A percentile compares a stretch with the other conserved stretches of the same genome.
Evolutionary conservation across 805 yeast species (phyloP).

Genomic region (Kluyveromyces dobzhanskii): DNA sequence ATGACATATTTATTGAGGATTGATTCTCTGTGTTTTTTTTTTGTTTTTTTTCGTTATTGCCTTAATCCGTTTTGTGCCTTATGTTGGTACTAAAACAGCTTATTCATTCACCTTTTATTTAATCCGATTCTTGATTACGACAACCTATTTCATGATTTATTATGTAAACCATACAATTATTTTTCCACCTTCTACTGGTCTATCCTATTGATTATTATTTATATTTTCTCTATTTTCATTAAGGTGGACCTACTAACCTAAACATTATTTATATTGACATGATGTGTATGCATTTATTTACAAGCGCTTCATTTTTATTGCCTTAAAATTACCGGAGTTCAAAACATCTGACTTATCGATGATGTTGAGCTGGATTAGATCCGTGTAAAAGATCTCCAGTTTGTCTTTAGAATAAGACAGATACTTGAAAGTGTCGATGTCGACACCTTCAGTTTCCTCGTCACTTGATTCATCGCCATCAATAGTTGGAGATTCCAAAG

Average conservation of each 20-base stretch:
- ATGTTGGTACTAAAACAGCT: too few relatives aligned
- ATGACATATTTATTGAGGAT: too few relatives aligned
- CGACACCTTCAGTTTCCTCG: conserved; percentile 27
- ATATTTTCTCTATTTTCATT: neutral
- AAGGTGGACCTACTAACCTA: neutral
- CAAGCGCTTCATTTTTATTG: neutral
- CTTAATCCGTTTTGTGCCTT: too few relatives aligned
- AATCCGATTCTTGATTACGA: too few relatives aligned
- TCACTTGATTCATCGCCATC: conserved; percentile 22
- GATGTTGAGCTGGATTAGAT: conserved; percentile 54
- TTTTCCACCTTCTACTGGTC: too few relatives aligned
- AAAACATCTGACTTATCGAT: conserved; percentile 24
- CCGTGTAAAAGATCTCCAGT: conserved; percentile 65
- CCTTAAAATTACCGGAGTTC: neutral
- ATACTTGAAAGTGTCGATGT: conserved; percentile 68
- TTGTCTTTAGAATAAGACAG: conserved; percentile 69
- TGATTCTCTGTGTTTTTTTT: too few relatives aligned
- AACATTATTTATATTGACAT: conserved; percentile 4
- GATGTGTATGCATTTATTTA: conserved; percentile 1
- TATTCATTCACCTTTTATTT: too few relatives aligned
- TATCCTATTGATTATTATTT: too few relatives aligned
- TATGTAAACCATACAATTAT: neutral
- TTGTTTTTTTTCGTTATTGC: too few relatives aligned
- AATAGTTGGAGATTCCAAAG: conserved; percentile 13
- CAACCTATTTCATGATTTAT: neutral